phyloP scores from a whole-genome alignment of 179 eudicot genomes.

The Beta macrorhiza region DNA sequence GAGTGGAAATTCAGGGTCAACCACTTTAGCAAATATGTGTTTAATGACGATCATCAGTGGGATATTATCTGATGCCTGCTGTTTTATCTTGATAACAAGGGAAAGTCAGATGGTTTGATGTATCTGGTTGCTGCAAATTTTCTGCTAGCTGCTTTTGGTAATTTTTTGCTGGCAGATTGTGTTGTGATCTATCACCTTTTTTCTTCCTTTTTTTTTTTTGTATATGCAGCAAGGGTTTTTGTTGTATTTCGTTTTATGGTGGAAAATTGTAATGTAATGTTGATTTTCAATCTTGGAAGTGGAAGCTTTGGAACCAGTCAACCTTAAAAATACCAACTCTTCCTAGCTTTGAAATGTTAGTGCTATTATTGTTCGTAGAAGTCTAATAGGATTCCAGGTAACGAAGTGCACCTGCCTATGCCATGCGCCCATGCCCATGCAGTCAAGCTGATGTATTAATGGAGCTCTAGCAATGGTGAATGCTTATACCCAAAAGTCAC shows the following conservation, averaged over 20 bases:
- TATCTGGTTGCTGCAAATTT: constrained; percentile 9
- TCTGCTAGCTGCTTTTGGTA: background rate
- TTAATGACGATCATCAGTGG: constrained; percentile 39
- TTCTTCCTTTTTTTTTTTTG: background rate
- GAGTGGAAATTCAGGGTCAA: constrained; percentile 85
- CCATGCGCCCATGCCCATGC: too few species aligned
- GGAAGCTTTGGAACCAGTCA: background rate
- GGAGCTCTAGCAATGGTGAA: too few species aligned
- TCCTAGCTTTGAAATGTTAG: too few species aligned
- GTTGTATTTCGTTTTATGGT: background rate
- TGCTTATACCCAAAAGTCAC: too few species aligned
- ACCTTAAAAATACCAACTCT: too few species aligned
- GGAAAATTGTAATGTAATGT: constrained; percentile 14
- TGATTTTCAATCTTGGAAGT: constrained; percentile 10
- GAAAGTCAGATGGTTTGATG: background rate
- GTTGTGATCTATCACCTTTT: background rate
- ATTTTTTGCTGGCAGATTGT: constrained; percentile 2
- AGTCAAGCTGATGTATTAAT: too few species aligned
- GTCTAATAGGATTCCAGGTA: too few species aligned
- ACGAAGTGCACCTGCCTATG: too few species aligned
- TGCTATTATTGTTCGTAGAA: too few species aligned
- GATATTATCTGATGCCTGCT: constrained; percentile 2
- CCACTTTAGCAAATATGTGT: constrained; percentile 69
- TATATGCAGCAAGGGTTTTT: constrained; percentile 13
- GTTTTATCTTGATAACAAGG: background rate